Evolutionary conservation across 257 asterid genomes (phyloP), one percentile per base, ranked within the genome.

Genomic region (Solanum boliviense): DNA sequence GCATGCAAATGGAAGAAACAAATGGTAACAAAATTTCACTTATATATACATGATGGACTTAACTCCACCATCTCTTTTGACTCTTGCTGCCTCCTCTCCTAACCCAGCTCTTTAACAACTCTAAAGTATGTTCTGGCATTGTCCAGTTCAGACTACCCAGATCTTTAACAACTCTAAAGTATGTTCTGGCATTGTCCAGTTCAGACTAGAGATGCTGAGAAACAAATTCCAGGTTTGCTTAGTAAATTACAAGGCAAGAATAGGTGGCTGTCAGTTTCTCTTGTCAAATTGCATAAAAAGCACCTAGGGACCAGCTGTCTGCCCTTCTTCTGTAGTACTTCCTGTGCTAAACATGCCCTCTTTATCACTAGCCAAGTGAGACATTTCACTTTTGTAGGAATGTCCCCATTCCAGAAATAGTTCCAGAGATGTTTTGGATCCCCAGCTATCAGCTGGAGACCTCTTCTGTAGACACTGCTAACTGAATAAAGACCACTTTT

Each of bases 1-100:
- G 35, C 88, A 86, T 31, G 81, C 87, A 65, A 56, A 70, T 75
- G 46, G 84, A 73, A 86, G 88, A 78, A 86, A 72, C 84, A 48
- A 39, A 86, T 23, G 84, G 84, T 86, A 73, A 31, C 23, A 32
- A 48, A 32, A 34, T 2, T 85, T 85, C 29, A 60, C 12, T 25
- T 39, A 7, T 36, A 25, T 25, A 85, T 67, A 39, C 20, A 67
- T 56, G 65, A 56, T 56, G 78, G 16, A 85, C 62, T 56, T 56
- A 84, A 23, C 70, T 60, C 15, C 70, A 60, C 29, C 29, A 60
- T 60, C 70, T 60, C 70, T 10, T 60, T 4, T 60, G 15, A 10
- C 70, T 9, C 70, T 60, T 60, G 15, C 29, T 60, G 70, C 29
- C 27, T 1, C 29, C 29, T 60, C 70, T 60, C 70, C 29, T 60